Percentiles rank a stretch among this genome's conserved stretches.
phyloP scores from a whole-genome alignment of 2,329 filamentous ascomycete genomes.

The Nemania sp. region DNA sequence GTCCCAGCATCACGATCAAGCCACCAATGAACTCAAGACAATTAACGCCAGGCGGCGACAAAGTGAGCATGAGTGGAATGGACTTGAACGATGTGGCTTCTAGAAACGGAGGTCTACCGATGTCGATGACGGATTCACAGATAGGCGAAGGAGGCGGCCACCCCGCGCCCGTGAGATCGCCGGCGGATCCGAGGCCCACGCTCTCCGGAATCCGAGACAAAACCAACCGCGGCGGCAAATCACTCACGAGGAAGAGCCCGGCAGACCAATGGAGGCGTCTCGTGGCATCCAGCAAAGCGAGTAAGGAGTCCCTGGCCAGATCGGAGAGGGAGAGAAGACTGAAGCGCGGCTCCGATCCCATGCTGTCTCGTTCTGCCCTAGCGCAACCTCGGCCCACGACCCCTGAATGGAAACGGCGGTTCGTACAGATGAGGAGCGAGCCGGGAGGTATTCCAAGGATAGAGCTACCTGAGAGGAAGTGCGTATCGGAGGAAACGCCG shows the following conservation, averaged over 20 bases:
- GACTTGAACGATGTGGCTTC: not conserved
- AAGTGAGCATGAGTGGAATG: not conserved
- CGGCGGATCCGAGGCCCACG: not conserved
- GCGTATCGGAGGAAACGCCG: constrained; percentile 23
- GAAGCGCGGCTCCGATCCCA: constrained; percentile 25
- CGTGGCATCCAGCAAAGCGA: constrained; percentile 31
- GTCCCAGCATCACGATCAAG: not conserved
- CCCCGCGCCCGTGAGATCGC: not conserved
- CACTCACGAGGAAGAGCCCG: not conserved
- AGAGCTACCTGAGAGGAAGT: constrained; percentile 24
- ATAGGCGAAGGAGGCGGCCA: not conserved
- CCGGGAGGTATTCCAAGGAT: constrained; percentile 20
- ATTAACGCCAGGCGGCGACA: too few relatives aligned
- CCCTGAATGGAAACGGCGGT: constrained; percentile 29
- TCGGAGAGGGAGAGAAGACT: constrained; percentile 34
- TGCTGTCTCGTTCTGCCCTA: constrained; percentile 4
- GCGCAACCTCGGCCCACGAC: constrained; percentile 14
- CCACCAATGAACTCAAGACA: not conserved
- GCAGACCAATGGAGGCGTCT: constrained; percentile 31
- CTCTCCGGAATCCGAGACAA: not conserved
- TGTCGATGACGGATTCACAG: not conserved
- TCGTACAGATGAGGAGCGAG: constrained; percentile 15
- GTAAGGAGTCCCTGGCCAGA: constrained; percentile 33
- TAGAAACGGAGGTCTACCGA: not conserved
- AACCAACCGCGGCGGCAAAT: not conserved